A percentile compares a stretch with the other conserved stretches of the same genome.
Evolutionary conservation across 805 yeast genomes (phyloP).

Genomic region (Wickerhamiella bombiphila): DNA sequence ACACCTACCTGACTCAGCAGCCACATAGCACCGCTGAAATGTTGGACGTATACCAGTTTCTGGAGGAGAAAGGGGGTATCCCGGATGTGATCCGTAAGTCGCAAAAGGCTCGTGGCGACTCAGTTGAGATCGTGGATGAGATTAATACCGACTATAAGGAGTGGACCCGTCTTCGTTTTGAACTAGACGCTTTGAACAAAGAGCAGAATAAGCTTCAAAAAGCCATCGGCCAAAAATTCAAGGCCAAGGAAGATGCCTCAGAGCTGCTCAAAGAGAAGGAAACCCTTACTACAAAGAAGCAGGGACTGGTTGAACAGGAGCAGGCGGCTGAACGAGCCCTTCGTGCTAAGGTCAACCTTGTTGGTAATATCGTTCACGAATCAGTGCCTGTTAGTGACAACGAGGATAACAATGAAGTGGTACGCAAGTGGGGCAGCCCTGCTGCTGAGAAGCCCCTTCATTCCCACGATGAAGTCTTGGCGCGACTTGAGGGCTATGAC

Average conservation of each 20-base stretch:
- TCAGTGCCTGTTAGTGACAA: conserved; percentile 74
- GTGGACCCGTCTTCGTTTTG: conserved; percentile 84
- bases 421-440: conserved; percentile 66
- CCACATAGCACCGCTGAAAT: too few species aligned
- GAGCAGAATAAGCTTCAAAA: conserved; percentile 78
- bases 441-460: conserved; percentile 57
- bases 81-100: conserved; percentile 79
- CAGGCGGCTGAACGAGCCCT: conserved; percentile 64
- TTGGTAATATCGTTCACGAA: conserved; percentile 91
- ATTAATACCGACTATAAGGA: conserved; percentile 79
- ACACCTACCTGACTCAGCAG: too few species aligned
- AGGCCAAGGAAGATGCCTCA: conserved; percentile 86
- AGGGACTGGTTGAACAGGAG: conserved; percentile 49
- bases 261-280: conserved; percentile 76
- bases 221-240: conserved; percentile 81
- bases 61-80: conserved; percentile 94
- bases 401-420: conserved; percentile 82
- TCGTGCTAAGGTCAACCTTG: conserved; percentile 67
- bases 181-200: conserved; percentile 82
- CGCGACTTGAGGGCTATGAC: conserved; percentile 93
- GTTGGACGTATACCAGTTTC: conserved; percentile 86
- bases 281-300: conserved; percentile 53
- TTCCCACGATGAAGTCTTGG: conserved; percentile 89
- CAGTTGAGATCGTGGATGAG: conserved; percentile 92
- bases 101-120: conserved; percentile 85